These are phyloP conservation scores for Thermoascus crustaceus DNA, from an alignment of 2,329 filamentous ascomycete species.

Conservation along the genomic window DNA sequence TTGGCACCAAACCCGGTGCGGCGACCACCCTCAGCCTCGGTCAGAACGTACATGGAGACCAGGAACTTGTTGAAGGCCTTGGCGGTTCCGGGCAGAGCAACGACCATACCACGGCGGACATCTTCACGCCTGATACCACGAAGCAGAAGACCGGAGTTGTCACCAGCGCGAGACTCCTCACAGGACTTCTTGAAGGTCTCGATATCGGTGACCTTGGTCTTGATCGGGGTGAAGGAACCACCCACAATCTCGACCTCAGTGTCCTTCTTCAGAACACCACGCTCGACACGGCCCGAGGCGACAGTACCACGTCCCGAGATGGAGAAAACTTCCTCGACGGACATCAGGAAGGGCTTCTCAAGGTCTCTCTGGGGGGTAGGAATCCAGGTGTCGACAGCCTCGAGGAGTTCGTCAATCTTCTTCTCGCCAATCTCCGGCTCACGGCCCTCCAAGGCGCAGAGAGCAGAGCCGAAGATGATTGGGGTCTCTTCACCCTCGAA, in stretches of 20 bases:
- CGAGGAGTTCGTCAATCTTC: constrained; percentile 87
- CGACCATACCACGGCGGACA: constrained; percentile 87
- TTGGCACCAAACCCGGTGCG: constrained; percentile 93
- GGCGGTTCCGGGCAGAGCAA: constrained; percentile 71
- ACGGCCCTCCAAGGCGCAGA: constrained; percentile 84
- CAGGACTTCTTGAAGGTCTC: constrained; percentile 99
- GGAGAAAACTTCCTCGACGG: constrained; percentile 86
- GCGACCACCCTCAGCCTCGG: constrained; percentile 95
- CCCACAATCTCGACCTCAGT: constrained; percentile 90
- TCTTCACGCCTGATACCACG: constrained; percentile 96
- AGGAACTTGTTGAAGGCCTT: constrained; percentile 90
- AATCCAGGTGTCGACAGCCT: constrained; percentile 90
- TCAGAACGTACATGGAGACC: constrained; percentile 91
- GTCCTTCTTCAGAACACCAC: constrained; percentile 87
- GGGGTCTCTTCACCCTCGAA: constrained; percentile 98
- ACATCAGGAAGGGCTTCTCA: constrained; percentile 99
- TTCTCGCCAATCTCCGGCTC: constrained; percentile 74
- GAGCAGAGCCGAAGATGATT: constrained; percentile 92
- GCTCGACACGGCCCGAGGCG: constrained; percentile 93
- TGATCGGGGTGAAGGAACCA: constrained; percentile 72
- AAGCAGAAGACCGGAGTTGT: constrained; percentile 95
- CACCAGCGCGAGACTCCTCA: constrained; percentile 89
- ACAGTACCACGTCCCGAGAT: constrained; percentile 93
- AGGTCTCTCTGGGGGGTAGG: constrained; percentile 88
- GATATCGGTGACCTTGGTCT: constrained; percentile 99